Conservation (phyloP, 2,329 filamentous ascomycete species). For the Arthrobotrys musiformis region DNA sequence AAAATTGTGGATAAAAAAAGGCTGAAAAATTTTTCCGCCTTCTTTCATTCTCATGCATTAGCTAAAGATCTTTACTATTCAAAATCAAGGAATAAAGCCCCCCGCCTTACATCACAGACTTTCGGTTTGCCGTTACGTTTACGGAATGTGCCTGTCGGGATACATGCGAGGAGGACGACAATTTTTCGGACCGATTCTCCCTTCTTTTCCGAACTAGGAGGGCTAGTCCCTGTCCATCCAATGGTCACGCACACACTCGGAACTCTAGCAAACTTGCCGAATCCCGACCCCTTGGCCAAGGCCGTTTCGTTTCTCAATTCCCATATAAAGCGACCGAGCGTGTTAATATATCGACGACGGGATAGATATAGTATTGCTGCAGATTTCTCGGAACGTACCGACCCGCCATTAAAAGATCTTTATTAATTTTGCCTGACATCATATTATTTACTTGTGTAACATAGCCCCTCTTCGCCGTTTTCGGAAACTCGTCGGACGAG, state of each 20-base stretch:
- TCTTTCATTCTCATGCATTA: conserved; percentile 17
- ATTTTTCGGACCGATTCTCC: conserved; percentile 54
- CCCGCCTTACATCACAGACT: conserved; percentile 44
- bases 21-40: conserved; percentile 15
- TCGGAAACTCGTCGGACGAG: not conserved
- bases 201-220: conserved; percentile 9
- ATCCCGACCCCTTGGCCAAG: conserved; percentile 14
- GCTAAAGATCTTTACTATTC: conserved; percentile 18
- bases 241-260: conserved; percentile 19
- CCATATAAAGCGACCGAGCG: not conserved
- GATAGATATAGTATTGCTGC: not conserved
- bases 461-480: not conserved
- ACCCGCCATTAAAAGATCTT: not conserved
- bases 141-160: conserved; percentile 44
- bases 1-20: conserved; percentile 9
- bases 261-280: conserved; percentile 39
- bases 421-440: not conserved
- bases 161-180: conserved; percentile 39
- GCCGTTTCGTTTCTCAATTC: not conserved
- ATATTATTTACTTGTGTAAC: conserved; percentile 8
- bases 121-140: conserved; percentile 51
- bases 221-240: conserved; percentile 21
- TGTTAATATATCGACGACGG: not conserved
- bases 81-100: conserved; percentile 33
- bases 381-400: conserved; percentile 9